phyloP scores from a whole-genome alignment of 768 basidiomycete genomes.

The Leccinum imitatum region DNA sequence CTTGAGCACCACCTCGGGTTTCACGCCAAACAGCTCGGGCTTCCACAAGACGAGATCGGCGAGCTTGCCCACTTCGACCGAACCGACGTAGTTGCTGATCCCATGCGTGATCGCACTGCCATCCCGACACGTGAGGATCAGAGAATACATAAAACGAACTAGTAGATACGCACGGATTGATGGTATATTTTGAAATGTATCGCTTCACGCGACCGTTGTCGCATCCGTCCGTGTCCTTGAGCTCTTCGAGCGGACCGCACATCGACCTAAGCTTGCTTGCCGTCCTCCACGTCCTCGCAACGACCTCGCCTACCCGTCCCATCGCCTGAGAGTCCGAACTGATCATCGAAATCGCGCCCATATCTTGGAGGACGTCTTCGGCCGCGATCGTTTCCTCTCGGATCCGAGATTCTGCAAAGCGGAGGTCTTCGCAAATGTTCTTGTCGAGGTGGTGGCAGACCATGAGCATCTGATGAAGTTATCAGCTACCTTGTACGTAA shows the following conservation, averaged over 20 bases:
- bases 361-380: conserved; percentile 92
- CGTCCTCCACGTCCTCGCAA: conserved; percentile 92
- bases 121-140: neutral
- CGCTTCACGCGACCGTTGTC: conserved; percentile 94
- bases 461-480: conserved; percentile 84
- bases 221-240: conserved; percentile 43
- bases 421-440: conserved; percentile 88
- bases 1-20: conserved; percentile 94
- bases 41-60: conserved; percentile 97
- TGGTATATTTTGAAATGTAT: conserved; percentile 94
- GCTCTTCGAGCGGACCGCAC: conserved; percentile 64
- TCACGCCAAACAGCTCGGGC: conserved; percentile 88
- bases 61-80: conserved; percentile 75
- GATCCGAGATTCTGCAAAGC: conserved; percentile 96
- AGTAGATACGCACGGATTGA: conserved; percentile 79
- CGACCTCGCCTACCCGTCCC: conserved; percentile 96
- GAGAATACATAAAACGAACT: neutral
- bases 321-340: conserved; percentile 97
- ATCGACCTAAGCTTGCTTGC: conserved; percentile 91
- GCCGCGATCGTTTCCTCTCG: conserved; percentile 96
- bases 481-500: conserved; percentile 1
- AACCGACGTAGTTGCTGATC: conserved; percentile 83
- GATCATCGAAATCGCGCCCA: conserved; percentile 95
- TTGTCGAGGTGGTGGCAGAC: conserved; percentile 97
- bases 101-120: conserved; percentile 87